Percentiles rank a stretch among this genome's conserved stretches.
Conservation (phyloP, 352 stramenopile species). For the Salisapilia sapeloensis region DNA sequence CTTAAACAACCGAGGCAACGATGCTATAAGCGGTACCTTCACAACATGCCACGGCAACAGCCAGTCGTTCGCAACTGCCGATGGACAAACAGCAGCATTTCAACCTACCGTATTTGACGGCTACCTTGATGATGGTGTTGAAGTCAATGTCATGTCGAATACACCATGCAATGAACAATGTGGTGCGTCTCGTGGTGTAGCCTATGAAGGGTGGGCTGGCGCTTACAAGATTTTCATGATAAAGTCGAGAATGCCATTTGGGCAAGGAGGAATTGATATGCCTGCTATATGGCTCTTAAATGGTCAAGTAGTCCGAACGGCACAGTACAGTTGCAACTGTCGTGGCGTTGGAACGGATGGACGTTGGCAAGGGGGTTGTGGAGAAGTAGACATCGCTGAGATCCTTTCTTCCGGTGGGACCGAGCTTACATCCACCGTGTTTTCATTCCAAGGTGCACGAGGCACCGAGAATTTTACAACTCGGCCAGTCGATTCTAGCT, state of each 20-base stretch:
- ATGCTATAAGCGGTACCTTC: conserved; percentile 13
- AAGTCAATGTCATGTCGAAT: conserved; percentile 25
- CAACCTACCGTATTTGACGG: conserved; percentile 7
- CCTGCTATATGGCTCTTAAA: conserved; percentile 31
- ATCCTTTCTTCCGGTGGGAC: conserved; percentile 9
- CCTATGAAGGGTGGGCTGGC: conserved; percentile 14
- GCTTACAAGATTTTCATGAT: conserved; percentile 35
- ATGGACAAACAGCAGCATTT: conserved; percentile 7
- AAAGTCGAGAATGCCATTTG: conserved; percentile 17
- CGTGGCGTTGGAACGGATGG: conserved; percentile 13
- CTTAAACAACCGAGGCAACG: conserved; percentile 29
- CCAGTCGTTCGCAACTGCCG: conserved; percentile 19
- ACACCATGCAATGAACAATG: conserved; percentile 8
- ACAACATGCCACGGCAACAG: conserved; percentile 20
- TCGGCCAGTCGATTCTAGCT: conserved; percentile 7
- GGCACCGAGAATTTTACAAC: conserved; percentile 8
- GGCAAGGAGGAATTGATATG: conserved; percentile 5
- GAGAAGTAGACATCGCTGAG: conserved; percentile 28
- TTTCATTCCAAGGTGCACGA: conserved; percentile 23
- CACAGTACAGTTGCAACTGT: conserved; percentile 34
- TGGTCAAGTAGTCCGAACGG: conserved; percentile 20
- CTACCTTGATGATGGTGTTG: conserved; percentile 11
- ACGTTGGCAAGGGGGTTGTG: conserved; percentile 23
- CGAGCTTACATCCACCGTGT: conserved; percentile 20
- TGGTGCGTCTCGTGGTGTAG: conserved; percentile 10